A percentile compares a stretch with the other conserved stretches of the same genome.
These are phyloP conservation scores for Ulmus americana DNA, from an alignment of 331 rosid genomes.

Conservation along the genomic window DNA sequence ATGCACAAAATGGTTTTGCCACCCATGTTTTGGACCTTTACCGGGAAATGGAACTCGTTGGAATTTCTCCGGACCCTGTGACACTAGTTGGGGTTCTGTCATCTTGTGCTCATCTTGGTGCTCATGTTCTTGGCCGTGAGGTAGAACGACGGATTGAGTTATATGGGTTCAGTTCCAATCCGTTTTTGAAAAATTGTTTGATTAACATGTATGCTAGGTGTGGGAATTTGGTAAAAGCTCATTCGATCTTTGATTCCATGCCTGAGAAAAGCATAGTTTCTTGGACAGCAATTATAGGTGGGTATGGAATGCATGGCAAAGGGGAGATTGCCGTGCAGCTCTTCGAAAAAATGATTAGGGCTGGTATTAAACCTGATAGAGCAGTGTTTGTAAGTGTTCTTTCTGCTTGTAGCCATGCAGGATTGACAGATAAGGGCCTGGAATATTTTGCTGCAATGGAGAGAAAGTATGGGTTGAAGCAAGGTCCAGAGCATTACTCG, in stretches of 20 bases:
- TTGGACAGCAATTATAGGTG: slow-evolving; percentile 47
- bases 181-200: slow-evolving; percentile 36
- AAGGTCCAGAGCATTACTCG: slow-evolving; percentile 57
- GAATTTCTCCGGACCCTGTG: slow-evolving; percentile 36
- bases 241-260: slow-evolving; percentile 29
- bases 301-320: slow-evolving; percentile 51
- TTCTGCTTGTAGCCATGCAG: slow-evolving; percentile 48
- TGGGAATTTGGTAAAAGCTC: slow-evolving; percentile 45
- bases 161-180: slow-evolving; percentile 31
- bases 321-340: slow-evolving; percentile 41
- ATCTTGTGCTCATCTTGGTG: slow-evolving; percentile 46
- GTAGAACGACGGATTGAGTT: slow-evolving; percentile 26
- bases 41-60: slow-evolving; percentile 31
- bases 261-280: slow-evolving; percentile 39
- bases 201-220: slow-evolving; percentile 48
- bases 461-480: slow-evolving; percentile 24
- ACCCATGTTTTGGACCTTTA: slow-evolving; percentile 60
- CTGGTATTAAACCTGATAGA: slow-evolving; percentile 39
- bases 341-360: slow-evolving; percentile 33
- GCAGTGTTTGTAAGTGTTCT: slow-evolving; percentile 37
- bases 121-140: slow-evolving; percentile 29
- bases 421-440: slow-evolving; percentile 37
- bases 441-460: slow-evolving; percentile 37
- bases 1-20: slow-evolving; percentile 67
- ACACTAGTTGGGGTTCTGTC: slow-evolving; percentile 49